Base-by-base conservation (phyloP, 2,329 filamentous ascomycete genomes). In the Colletotrichum sp. region DNA sequence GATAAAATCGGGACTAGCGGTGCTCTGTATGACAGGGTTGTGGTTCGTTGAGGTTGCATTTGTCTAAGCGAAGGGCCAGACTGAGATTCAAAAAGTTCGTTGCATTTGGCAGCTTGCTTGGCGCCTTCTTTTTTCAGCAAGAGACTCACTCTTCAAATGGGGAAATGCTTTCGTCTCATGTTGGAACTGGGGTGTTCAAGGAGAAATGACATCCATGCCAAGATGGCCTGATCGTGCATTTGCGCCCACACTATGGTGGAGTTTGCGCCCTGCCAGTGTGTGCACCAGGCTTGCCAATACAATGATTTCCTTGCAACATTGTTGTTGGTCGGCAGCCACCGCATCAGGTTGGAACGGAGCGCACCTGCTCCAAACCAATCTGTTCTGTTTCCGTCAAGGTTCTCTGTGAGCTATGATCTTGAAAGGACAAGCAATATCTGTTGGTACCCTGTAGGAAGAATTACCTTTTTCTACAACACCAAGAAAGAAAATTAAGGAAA, bases 81-180 rank as follows among this genome's bases (percentile, higher is more conserved):
- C 32, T n/a, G 52, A 28, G 18, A 26, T 24, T 16, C 24, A 57
- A 59, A 68, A 64, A 52, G 64, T 73, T 36, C 57, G 44, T 64
- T 69, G 69, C 73, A 52, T 72, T 69, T 44, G 36, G 44, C 44
- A 57, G 60, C 64, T 55, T 52, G 69, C 70, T 68, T 76, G 70
- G 62, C 64, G 63, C 44, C 73, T 69, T 69, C 57, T 36, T 39
- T 30, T 73, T 52, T 9, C 52, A 63, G 39, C 9, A 26, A 32
- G 15, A 65, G 68, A 26, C 49, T 34, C n/a, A 34, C 16, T 32
- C 28, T 67, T 62, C 69, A 21, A 49, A 75, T 65, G 60, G 52
- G 68, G 72, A 7, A 75, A 26, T 15, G 6, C 21, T 18, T 36
- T 62, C 60, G 59, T 34, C 55, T 55, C 44, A 59, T 66, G 36